A percentile compares a stretch with the other conserved stretches of the same genome.
These are phyloP conservation scores for Aphanomyces euteiches DNA, from an alignment of 352 stramenopile species.

Conservation along the genomic window DNA sequence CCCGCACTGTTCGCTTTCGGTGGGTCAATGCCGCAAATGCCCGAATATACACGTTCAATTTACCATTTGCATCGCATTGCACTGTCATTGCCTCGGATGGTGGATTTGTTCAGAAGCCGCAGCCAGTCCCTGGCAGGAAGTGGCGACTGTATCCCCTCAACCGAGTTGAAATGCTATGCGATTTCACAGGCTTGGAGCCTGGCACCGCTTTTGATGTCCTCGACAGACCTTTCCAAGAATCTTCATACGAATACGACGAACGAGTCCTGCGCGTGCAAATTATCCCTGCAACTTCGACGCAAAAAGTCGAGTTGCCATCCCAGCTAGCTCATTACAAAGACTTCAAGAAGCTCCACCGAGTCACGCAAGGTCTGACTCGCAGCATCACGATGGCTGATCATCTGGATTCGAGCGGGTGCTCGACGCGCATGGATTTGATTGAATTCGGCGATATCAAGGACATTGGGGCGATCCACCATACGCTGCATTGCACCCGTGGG, in stretches of 20 bases:
- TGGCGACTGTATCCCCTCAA: constrained; percentile 51
- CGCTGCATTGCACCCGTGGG: constrained; percentile 56
- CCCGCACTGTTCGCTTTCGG: constrained; percentile 55
- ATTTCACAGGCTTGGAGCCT: constrained; percentile 46
- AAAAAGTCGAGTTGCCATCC: constrained; percentile 38
- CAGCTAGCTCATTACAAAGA: constrained; percentile 48
- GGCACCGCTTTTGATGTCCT: constrained; percentile 47
- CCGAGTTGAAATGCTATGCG: constrained; percentile 55
- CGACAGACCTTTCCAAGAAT: constrained; percentile 32
- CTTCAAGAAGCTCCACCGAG: constrained; percentile 46
- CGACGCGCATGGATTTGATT: constrained; percentile 42
- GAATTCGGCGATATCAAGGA: constrained; percentile 55
- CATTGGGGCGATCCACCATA: constrained; percentile 45
- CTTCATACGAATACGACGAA: constrained; percentile 43
- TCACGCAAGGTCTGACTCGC: constrained; percentile 49
- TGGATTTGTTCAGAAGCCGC: constrained; percentile 48
- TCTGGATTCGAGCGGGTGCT: constrained; percentile 42
- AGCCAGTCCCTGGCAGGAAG: constrained; percentile 25
- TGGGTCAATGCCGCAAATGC: constrained; percentile 61
- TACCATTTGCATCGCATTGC: constrained; percentile 60
- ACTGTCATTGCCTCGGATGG: constrained; percentile 58
- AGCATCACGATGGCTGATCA: constrained; percentile 54
- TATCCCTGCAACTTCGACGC: constrained; percentile 35
- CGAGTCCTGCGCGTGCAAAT: constrained; percentile 56
- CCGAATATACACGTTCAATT: constrained; percentile 64